Evolutionary conservation across 768 basidiomycete species (phyloP), one percentile per base, ranked within the genome.

Genomic region (Pisolithus tinctorius): DNA sequence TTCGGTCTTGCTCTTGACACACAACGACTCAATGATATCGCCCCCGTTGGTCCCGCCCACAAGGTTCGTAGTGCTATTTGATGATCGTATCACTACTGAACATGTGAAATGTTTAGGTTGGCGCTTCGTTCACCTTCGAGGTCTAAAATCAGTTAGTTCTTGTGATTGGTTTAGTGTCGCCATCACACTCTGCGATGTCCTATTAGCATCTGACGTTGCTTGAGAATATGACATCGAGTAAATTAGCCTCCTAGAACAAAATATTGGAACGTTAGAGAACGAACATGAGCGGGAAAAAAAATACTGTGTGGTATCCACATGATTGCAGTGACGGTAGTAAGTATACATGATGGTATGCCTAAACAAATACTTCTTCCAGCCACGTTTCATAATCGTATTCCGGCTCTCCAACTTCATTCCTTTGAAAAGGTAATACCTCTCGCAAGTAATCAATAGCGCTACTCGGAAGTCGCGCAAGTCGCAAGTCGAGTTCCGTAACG

Each of bases 1-100:
- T 93, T 97, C 69, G 94, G 95, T 74, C 82, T 97, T 63, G 92
- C 93, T 59, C 76, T 99, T 58, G 96, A 99, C 75, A 95, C 93
- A 55, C 84, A 91, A 74, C 83, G 88, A 59, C 75, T 97, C 60
- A 93, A 89, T 74, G 88, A 91, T 51, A 68, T 77, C 48, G 69
- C 74, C 45, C 78, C 79, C 47, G 53, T 68, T 48, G 87, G 84
- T 45, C 80, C 86, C 50, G 80, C 83, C 13, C 90, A 93, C 83
- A 92, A 91, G 80, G 80, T 81, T 53, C 49, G 63, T 62, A 40
- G 37, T 26, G 29, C 36, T 6, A 47, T 23, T 42, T 37, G 26
- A 38, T n/a, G 8, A 52, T 45, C 25, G 11, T 25, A 4, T 29
- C 34, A 17, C 42, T 30, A n/a, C 31, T 45, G 23, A 38, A 17